phyloP scores from a whole-genome alignment of 1,139 yeast species.

The Geotrichum bryndzae region DNA sequence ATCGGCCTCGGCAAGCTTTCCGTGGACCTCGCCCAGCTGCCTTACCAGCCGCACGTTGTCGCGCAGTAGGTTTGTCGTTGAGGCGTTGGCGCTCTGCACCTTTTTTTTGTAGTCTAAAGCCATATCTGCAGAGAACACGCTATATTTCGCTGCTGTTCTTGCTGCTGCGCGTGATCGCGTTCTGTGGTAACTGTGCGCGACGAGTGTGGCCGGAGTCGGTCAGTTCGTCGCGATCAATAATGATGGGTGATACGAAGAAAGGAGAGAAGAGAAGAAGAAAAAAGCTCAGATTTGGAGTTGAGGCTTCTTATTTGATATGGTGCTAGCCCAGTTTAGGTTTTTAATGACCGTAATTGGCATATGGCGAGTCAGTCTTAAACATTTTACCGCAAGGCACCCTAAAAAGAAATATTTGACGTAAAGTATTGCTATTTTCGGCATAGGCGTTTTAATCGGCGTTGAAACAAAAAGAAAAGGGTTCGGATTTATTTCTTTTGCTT shows the following conservation, averaged over 20 bases:
- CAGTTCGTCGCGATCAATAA: background rate
- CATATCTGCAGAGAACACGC: background rate
- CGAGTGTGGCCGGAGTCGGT: background rate
- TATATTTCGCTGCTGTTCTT: background rate
- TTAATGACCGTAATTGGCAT: background rate
- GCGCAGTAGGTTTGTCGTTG: conserved; percentile 15
- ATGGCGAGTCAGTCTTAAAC: no score
- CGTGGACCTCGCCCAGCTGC: conserved; percentile 21
- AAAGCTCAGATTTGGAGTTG: background rate
- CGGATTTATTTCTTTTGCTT: no score
- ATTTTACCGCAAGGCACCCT: background rate
- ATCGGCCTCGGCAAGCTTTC: conserved; percentile 15
- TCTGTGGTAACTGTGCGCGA: background rate
- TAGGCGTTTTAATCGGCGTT: no score
- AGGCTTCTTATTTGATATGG: background rate
- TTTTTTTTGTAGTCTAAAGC: background rate
- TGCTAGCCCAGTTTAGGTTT: background rate
- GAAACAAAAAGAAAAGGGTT: no score
- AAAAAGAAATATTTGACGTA: background rate
- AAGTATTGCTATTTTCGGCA: no score
- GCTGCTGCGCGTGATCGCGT: background rate
- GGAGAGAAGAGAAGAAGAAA: background rate
- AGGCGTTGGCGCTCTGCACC: conserved; percentile 16
- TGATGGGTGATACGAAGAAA: background rate
- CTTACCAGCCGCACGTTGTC: conserved; percentile 23